Evolutionary conservation across 2,329 filamentous ascomycete species (phyloP), one percentile per base, ranked within the genome.

Genomic region (Delphinella strobiligena): DNA sequence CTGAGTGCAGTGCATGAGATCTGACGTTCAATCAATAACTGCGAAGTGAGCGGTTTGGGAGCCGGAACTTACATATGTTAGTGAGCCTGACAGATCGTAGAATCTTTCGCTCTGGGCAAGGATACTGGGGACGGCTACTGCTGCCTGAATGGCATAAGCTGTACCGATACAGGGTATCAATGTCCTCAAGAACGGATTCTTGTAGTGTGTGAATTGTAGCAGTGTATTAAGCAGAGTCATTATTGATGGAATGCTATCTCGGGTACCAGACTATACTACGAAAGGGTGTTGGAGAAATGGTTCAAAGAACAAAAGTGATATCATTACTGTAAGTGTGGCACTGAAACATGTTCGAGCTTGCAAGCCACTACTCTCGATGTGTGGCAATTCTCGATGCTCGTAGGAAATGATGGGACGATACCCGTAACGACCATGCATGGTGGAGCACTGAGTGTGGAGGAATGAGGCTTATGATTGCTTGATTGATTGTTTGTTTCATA

Each of bases 81-180:
- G 51, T 11, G 75, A 77, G 35, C 79, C 79, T 2, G 75, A 78
- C 35, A 79, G 56, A 53, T 83, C 80, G 54, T 80, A 83, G 63
- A 80, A 80, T 29, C 73, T 70, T 52, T 83, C 80, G 5, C 73
- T 72, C 50, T 75, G 68, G 22, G 64, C 61, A 18, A 68, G 46
- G 44, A 80, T 74, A 4, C 75, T 80, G 4, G 79, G 79, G 2
- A 78, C 54, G 4, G 74, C 78, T 5, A 75, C 72, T 31, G 68
- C 73, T 7, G 70, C 64, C 60, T 82, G 79, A 34, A 82, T 63
- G 2, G 71, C 72, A 48, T 77, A 77, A 2, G 77, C 77, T 8
- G 78, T 69, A 4, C 70, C 69, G 10, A 80, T 67, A 27, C 69
- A 70, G 2, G 78, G 79, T 2, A 80, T 63, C 8, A 80, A 60